Percentiles rank a stretch among this genome's conserved stretches.
Evolutionary conservation across 2,329 filamentous ascomycete genomes (phyloP).

Genomic region (Colletotrichum sp.): DNA sequence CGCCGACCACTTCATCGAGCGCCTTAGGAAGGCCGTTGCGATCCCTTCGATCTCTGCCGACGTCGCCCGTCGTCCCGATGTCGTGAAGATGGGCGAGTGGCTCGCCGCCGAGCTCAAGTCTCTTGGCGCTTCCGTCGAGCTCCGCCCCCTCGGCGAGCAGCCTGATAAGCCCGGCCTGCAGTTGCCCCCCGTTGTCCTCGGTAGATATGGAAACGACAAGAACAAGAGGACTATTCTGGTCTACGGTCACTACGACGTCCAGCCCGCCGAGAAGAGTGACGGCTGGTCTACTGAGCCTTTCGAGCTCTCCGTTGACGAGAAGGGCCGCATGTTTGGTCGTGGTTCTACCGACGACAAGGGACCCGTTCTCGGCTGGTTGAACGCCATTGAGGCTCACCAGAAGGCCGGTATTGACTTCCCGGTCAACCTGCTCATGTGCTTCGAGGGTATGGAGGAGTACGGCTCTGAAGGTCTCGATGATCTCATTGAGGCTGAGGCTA

Average conservation of each 20-base stretch:
- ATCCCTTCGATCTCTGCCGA: slow-evolving; percentile 97
- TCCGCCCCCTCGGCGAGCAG: slow-evolving; percentile 88
- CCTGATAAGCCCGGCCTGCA: slow-evolving; percentile 89
- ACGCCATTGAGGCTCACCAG: slow-evolving; percentile 97
- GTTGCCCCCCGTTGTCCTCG: slow-evolving; percentile 90
- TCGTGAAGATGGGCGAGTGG: slow-evolving; percentile 95
- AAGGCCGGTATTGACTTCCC: slow-evolving; percentile 94
- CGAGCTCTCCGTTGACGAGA: slow-evolving; percentile 82
- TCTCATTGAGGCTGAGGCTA: slow-evolving; percentile 88
- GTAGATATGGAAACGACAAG: slow-evolving; percentile 89
- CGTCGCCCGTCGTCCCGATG: slow-evolving; percentile 85
- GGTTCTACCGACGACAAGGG: slow-evolving; percentile 98
- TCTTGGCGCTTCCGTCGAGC: slow-evolving; percentile 86
- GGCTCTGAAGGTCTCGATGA: slow-evolving; percentile 96
- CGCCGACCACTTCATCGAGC: slow-evolving; percentile 83
- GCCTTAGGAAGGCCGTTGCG: slow-evolving; percentile 88
- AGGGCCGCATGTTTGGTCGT: slow-evolving; percentile 95
- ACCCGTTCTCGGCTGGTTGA: slow-evolving; percentile 95
- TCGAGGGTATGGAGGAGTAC: slow-evolving; percentile 99
- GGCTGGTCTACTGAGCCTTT: slow-evolving; percentile 98
- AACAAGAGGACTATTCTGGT: slow-evolving; percentile 95
- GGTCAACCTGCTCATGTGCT: slow-evolving; percentile 98
- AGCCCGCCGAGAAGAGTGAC: slow-evolving; percentile 90
- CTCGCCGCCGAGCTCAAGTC: slow-evolving; percentile 82
- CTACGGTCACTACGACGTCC: slow-evolving; percentile 98